Percentiles rank a stretch among this genome's conserved stretches.
Evolutionary conservation across 768 basidiomycete species (phyloP).

Genomic region (Suillus subluteus): DNA sequence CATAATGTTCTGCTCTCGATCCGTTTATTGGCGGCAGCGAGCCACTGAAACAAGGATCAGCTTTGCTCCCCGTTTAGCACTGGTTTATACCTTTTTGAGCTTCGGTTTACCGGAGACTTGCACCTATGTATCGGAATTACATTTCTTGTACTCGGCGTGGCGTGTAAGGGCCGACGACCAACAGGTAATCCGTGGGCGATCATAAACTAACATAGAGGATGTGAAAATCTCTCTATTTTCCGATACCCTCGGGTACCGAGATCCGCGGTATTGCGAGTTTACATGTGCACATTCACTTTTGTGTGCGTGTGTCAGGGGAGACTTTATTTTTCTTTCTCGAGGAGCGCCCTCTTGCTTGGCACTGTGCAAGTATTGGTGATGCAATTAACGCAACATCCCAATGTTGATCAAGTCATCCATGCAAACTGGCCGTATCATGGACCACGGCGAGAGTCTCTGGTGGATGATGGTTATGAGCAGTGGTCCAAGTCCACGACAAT

Average conservation of each 20-base stretch:
- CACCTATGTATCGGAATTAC: not conserved
- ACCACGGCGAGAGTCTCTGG: not conserved
- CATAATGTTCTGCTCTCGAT: conserved; percentile 26
- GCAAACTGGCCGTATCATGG: not conserved
- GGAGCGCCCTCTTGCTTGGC: not conserved
- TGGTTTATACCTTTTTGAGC: not conserved
- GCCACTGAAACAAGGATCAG: not conserved
- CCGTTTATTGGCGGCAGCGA: conserved; percentile 6
- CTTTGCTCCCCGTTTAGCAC: not conserved
- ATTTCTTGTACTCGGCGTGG: not conserved
- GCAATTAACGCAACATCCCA: not conserved
- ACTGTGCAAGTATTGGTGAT: not conserved
- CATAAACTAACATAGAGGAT: not conserved
- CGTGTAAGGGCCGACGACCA: not conserved
- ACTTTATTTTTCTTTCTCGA: not conserved
- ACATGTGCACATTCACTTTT: not conserved
- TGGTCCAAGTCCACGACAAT: not conserved
- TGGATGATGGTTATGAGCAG: not conserved
- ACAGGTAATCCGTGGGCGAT: not conserved
- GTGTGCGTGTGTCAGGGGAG: not conserved
- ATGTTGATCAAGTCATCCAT: not conserved
- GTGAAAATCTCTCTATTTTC: not conserved
- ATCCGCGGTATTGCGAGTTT: not conserved
- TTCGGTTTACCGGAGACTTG: not conserved
- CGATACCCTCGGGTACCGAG: not conserved